Base-by-base conservation (phyloP, 2,329 filamentous ascomycete genomes). In the Tolypocladium sp. region DNA sequence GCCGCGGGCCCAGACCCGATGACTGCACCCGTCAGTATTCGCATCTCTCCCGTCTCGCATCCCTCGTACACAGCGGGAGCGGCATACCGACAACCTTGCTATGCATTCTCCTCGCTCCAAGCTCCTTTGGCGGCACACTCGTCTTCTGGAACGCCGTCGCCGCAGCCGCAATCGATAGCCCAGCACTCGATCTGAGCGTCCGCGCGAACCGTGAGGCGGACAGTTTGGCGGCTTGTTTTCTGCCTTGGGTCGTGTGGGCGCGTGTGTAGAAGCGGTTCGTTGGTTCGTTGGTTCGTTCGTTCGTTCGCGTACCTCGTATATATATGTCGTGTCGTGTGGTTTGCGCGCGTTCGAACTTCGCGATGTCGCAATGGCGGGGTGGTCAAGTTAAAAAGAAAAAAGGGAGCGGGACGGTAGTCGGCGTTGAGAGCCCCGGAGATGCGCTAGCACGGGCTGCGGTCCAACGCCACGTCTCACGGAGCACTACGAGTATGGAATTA, bases 1-100 rank as follows among this genome's bases (percentile, higher is more conserved):
- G 92, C 94, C 67, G 92, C 94, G 63, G 94, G 94, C 80, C 94
- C 94, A 63, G 94, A 99, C 80, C 94, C 92, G 77, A 91, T 89
- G 71, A 92, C 83, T 86, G 60, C 63, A 25, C 22, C n/a, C 10
- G 25, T 13, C 54, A 41, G 46, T 42, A 51, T 58, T 13, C 49
- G n/a, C 1, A 2, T 20, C 3, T 1, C 30, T 17, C 30, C 10
- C 38, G 6, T 20, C 49, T 6, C 42, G n/a, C 10, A 15, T 4
- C 9, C 25, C 30, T 2, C 17, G 9, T 1, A 2, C 1, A 20
- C 55, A 57, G 58, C 51, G 35, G 44, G 56, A 57, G 58, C 51
- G 35, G 89, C 86, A 72, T 82, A 90, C 88, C 91, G 72, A 97
- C 90, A 70, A 97, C 88, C 77, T 93, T 94, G 79, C 84, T 90